These are phyloP conservation scores for Thalassiosira mediterranea DNA, from an alignment of 352 stramenopile genomes.

Conservation along the genomic window DNA sequence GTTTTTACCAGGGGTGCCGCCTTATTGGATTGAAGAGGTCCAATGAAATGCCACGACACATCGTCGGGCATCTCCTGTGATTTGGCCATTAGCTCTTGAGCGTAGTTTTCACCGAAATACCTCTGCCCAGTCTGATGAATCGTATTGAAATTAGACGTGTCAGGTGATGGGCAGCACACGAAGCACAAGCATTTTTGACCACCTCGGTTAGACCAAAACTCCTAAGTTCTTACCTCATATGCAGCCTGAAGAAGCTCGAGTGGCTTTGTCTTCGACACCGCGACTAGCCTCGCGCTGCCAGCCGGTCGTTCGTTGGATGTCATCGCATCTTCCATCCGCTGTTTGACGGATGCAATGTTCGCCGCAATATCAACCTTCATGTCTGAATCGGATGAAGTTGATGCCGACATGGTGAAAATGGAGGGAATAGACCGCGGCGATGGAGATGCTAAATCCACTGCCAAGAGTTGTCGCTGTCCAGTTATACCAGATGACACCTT, in stretches of 20 bases:
- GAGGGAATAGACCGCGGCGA: no score
- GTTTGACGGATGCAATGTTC: conserved; percentile 38
- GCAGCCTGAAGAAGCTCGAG: conserved; percentile 64
- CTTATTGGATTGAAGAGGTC: conserved; percentile 98
- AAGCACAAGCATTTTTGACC: no score
- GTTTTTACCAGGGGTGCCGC: conserved; percentile 87
- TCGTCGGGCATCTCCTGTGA: conserved; percentile 87
- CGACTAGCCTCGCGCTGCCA: conserved; percentile 68
- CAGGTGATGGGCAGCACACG: background rate
- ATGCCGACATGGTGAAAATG: conserved; percentile 17
- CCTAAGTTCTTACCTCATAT: conserved; percentile 59
- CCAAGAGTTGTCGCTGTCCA: no score
- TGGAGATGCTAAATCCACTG: no score
- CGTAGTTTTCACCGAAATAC: conserved; percentile 98
- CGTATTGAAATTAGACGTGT: conserved; percentile 1
- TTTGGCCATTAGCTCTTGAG: conserved; percentile 97
- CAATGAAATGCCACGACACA: conserved; percentile 98
- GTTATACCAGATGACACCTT: no score
- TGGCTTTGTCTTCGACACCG: conserved; percentile 80
- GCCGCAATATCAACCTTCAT: conserved; percentile 26
- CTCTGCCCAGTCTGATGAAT: conserved; percentile 57
- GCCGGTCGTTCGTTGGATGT: conserved; percentile 19
- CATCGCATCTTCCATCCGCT: conserved; percentile 35
- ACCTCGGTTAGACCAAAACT: no score
- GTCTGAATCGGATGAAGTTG: conserved; percentile 2